Base-by-base conservation (phyloP, 2,329 filamentous ascomycete species). In the Chaetomium olivaceum region DNA sequence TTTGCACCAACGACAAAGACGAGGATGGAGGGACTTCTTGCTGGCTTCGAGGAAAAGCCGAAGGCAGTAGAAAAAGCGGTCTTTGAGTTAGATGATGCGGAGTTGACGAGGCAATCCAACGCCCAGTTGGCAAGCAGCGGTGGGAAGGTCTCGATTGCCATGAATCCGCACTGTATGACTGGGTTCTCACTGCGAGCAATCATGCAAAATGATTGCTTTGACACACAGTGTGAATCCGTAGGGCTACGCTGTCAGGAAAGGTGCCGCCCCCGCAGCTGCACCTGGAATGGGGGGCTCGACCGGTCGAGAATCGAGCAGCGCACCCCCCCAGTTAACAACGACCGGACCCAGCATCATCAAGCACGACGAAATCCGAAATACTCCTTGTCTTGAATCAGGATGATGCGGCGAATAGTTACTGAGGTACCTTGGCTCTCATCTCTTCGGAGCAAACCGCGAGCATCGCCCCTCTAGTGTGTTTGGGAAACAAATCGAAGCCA, bases 81-180 rank as follows among this genome's bases (percentile, higher is more conserved):
- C 64, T 64, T 64, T 67, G 61, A 65, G 31, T 23, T 16, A 55
- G 61, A 62, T 58, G 62, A 68, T 63, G 63, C 57, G 60, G 66
- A 65, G 66, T 64, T 65, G 66, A 61, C 62, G 39, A 61, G 58
- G 57, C 57, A 54, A 58, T 62, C 62, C 21, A 59, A 50, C 33
- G 31, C 29, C 36, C 11, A 46, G 59, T 65, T 64, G 52, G 59
- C 65, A 60, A 59, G 58, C 65, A 58, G 33, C 14, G n/a, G 36
- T 25, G n/a, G 51, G 11, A 50, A 50, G 51, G 39, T 21, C 25
- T 55, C 11, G 9, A 31, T 14, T 19, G 43, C 4, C 19, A 6
- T 2, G 25, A 11, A 48, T 27, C 14, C 52, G 52, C 61, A 67
- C 64, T 58, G 64, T 67, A 31, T 33, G 33, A n/a, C 31, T 21